phyloP scores from a whole-genome alignment of 306 rosid species.

The Casuarina cunninghamiana region DNA sequence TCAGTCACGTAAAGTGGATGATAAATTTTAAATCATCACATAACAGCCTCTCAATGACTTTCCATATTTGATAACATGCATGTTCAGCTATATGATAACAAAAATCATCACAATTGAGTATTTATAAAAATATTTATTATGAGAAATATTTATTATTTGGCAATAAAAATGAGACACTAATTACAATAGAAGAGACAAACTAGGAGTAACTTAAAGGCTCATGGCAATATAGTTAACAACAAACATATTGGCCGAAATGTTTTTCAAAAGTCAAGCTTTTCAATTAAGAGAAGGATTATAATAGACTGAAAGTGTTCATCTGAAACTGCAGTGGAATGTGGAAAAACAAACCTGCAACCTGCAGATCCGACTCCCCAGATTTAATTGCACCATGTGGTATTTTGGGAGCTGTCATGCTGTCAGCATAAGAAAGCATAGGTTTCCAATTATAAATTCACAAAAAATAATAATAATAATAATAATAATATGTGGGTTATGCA shows the following conservation, averaged over 20 bases:
- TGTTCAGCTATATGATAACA: no score
- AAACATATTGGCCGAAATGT: not conserved
- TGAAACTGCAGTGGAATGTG: constrained; percentile 20
- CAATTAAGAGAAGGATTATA: not conserved
- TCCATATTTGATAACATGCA: no score
- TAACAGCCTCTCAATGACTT: not conserved
- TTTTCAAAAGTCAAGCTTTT: not conserved
- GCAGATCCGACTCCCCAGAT: constrained; percentile 80
- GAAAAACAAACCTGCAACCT: constrained; percentile 65
- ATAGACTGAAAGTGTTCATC: not conserved
- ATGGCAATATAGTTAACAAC: not conserved
- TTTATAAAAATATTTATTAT: not conserved
- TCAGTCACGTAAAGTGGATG: not conserved
- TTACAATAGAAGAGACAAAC: not conserved
- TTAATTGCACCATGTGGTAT: constrained; percentile 76
- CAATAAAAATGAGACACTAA: not conserved
- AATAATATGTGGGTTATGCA: not conserved
- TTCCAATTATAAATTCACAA: constrained; percentile 22
- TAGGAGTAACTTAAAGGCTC: not conserved
- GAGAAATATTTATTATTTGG: not conserved
- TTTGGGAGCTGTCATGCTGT: constrained; percentile 91
- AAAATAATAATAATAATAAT: not conserved
- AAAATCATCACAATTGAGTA: not conserved
- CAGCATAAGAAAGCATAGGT: constrained; percentile 13
- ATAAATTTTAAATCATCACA: not conserved